Percentiles rank a stretch among this genome's conserved stretches.
Conservation (phyloP, 2,329 filamentous ascomycete species). For the Fonsecaea pedrosoi region DNA sequence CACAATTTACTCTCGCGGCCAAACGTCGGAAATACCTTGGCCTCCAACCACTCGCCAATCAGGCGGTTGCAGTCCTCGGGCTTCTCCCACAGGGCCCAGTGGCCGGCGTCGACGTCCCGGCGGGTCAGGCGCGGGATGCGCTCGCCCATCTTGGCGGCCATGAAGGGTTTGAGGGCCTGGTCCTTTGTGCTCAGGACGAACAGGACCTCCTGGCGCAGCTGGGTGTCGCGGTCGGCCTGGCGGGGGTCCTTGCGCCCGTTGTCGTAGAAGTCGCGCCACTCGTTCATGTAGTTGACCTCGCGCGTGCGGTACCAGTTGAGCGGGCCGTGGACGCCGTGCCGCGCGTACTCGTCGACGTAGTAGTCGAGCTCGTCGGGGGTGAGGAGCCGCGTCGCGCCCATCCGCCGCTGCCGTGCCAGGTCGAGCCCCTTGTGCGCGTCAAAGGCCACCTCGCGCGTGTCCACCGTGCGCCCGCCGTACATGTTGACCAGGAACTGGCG, state of each 20-base stretch:
- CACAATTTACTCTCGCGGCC: conserved; percentile 45
- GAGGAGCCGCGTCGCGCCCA: conserved; percentile 62
- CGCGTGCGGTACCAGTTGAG: conserved; percentile 87
- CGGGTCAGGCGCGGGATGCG: conserved; percentile 63
- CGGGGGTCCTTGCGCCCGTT: conserved; percentile 19
- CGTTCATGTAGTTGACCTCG: conserved; percentile 77
- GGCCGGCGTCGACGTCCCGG: conserved; percentile 70
- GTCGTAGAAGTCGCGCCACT: conserved; percentile 53
- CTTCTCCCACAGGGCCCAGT: conserved; percentile 84
- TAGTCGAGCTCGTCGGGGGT: conserved; percentile 74
- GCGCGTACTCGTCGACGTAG: conserved; percentile 75
- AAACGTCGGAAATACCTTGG: conserved; percentile 56
- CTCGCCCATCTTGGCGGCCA: conserved; percentile 75
- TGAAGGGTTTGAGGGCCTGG: conserved; percentile 70
- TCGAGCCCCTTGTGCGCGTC: conserved; percentile 66
- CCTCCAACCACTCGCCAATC: conserved; percentile 71
- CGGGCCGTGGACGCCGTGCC: conserved; percentile 76
- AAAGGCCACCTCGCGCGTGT: conserved; percentile 62
- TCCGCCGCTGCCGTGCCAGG: conserved; percentile 66
- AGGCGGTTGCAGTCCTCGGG: conserved; percentile 72
- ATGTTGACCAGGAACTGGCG: conserved; percentile 73
- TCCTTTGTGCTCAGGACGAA: conserved; percentile 78
- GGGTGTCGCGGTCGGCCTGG: conserved; percentile 15
- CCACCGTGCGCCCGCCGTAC: conserved; percentile 69
- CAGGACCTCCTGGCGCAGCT: conserved; percentile 56